Evolutionary conservation across 768 basidiomycete genomes (phyloP), one percentile per base, ranked within the genome.

Genomic region (Hortiboletus campestris): DNA sequence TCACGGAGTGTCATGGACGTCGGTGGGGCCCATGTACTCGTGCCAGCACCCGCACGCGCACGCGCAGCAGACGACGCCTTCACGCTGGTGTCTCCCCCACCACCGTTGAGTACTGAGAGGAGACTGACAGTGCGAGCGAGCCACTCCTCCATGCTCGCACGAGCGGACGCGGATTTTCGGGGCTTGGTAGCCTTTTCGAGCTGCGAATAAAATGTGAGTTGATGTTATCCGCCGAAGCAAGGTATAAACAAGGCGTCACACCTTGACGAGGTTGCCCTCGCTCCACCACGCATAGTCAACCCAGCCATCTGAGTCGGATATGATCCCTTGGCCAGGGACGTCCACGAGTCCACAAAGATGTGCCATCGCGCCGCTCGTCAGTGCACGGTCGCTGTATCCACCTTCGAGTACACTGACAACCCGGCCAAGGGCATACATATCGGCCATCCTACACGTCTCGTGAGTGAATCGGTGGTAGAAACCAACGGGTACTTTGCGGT

Each of bases 391-490:
- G 62, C 91, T 91, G 65, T 98, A 98, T 1, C 95, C 96, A 1
- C 96, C 96, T 73, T 99, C 96, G 1, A 99, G 82, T 0, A 98
- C 90, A 62, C 91, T 94, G 38, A 98, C 78, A 6, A 96, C 63
- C 40, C 84, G 80, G 0, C 94, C 92, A 2, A 69, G 64, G 0
- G 91, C 84, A 58, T 85, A 85, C 43, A 69, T 60, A 28, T 88
- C 80, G 8, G 88, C 86, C 53, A 99, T 80, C 0, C 62, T 67
- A 49, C 81, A 76, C 0, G 84, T 82, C 61, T 96, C 93, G 5
- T 72, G 77, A 0, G 93, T 85, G 63, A 98, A 96, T 11, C 83
- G 86, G 62, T 87, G 75, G 69, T 89, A 98, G 71, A 97, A 97
- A 0, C 85, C 84, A 0, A 85, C 78, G 0, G 95, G 95, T 0